Base-by-base conservation (phyloP, 805 yeast species). In the Saturnispora ahearnii region DNA sequence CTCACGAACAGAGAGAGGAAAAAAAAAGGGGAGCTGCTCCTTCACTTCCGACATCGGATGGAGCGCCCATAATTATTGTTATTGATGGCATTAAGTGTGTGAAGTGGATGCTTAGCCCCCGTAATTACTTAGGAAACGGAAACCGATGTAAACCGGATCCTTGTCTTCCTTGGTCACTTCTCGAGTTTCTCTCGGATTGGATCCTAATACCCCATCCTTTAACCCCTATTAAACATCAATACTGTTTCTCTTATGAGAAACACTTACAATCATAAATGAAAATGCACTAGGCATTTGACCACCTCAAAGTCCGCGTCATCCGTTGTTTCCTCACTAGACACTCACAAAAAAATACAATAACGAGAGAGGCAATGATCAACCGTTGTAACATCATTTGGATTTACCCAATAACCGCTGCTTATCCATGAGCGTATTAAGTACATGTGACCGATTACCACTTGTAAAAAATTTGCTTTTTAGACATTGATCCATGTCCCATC, bases 401-500 rank as follows among this genome's bases (percentile, higher is more conserved):
- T 36, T 36, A 26, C 13, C 24, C 18, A n/a, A 22, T 15, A 18
- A 18, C 18, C 40, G 40, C 10, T 15, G 40, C 24, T 22, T 36
- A 12, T 9, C 22, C 21, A 47, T 30, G 22, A 44, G 46, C 21
- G 40, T 30, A 29, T 22, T 34, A 10, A 32, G 47, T 36, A 18
- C n/a, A 10, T 24, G 41, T 30, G 22, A 18, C 4, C 55, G 30
- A 2, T 34, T 26, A 3, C 52, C 55, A 15, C 22, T n/a, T 4
- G 33, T 46, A 11, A 53, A 53, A 29, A 51, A 30, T 1, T 30
- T 42, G 34, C 53, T 45, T 5, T 24, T 12, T 8, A 49, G 12
- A 21, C 53, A 44, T 11, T 49, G 44, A 4, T 37, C 11, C 9
- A 50, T 50, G 12, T 51, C 44, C 22, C 41, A 33, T 21, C 56